Evolutionary conservation across 352 stramenopile genomes (phyloP), one percentile per base, ranked within the genome.

Genomic region (Phytophthora quininea): DNA sequence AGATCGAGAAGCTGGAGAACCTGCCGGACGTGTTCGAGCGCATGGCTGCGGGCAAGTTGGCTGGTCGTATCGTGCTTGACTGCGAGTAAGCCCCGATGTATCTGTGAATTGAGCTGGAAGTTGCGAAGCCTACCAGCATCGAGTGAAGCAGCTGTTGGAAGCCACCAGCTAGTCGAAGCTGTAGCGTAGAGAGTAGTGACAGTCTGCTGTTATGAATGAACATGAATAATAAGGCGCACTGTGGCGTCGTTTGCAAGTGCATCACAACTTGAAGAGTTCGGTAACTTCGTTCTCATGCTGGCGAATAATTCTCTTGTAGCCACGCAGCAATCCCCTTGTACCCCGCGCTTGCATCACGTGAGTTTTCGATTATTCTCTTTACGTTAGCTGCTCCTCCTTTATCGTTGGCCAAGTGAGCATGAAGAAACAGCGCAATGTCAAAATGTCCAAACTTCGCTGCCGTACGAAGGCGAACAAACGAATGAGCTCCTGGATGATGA

Each of bases 1-100:
- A 64, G 29, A 64, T 84, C 33, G 73, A 81, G 58, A 58, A 54
- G 42, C 54, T 82, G 19, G 54, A 68, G n/a, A 79, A 77, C 54
- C 50, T 84, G 9, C 69, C 76, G 37, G 62, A 38, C 42, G 75
- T 84, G 12, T 86, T 81, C 45, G 55, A 84, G 31, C 75, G 78
- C 61, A 82, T 86, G 75, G 75, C 66, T 1, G 65, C 58, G 7
- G 67, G 70, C 33, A 79, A 80, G 57, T 56, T 84, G 11, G 66
- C 70, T n/a, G 78, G 75, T 32, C 78, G 78, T 38, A 72, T 86
- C 53, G 78, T 87, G 40, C 49, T 87, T n/a, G 67, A 82, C 63
- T 86, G 78, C 65, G 75, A 77, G 53, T 86, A 80, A 74, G 37
- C 14, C 29, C 19, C 35, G 10, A 40, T 11, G 35, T 40, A 40